Conservation (phyloP, 2,329 filamentous ascomycete genomes). For the Phoma herbarum region DNA sequence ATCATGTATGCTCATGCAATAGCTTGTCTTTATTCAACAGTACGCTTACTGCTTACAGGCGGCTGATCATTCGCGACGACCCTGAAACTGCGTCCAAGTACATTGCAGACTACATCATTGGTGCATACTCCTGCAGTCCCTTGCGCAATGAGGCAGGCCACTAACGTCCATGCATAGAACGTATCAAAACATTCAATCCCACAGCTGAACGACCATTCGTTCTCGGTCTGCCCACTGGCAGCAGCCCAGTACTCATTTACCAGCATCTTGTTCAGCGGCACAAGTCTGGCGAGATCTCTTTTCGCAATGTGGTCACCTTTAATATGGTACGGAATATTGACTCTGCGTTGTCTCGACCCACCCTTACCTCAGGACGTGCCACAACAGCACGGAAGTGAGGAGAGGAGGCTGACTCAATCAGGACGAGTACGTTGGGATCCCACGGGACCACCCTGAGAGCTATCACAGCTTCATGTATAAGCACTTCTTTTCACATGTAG, state of each 20-base stretch:
- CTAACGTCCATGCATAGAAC: slow-evolving; percentile 60
- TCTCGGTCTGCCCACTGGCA: slow-evolving; percentile 83
- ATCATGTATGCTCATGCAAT: slow-evolving; percentile 47
- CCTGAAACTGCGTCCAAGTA: slow-evolving; percentile 74
- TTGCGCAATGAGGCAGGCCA: slow-evolving; percentile 29
- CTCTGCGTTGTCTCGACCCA: slow-evolving; percentile 21
- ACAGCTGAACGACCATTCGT: slow-evolving; percentile 79
- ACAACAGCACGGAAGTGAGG: slow-evolving; percentile 29
- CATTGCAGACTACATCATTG: slow-evolving; percentile 82
- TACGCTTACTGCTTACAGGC: slow-evolving; percentile 63
- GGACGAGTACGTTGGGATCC: slow-evolving; percentile 88
- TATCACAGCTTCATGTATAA: slow-evolving; percentile 96
- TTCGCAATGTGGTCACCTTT: slow-evolving; percentile 89
- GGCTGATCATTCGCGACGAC: slow-evolving; percentile 83
- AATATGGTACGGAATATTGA: slow-evolving; percentile 73
- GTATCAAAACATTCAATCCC: slow-evolving; percentile 80
- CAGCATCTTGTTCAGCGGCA: slow-evolving; percentile 75
- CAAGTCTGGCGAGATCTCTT: slow-evolving; percentile 79
- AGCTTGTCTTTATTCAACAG: slow-evolving; percentile 24
- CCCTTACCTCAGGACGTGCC: slow-evolving; percentile 26
- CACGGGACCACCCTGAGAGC: slow-evolving; percentile 82
- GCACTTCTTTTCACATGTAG: slow-evolving; percentile 86
- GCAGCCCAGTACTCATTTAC: slow-evolving; percentile 81
- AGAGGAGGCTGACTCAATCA: slow-evolving; percentile 48
- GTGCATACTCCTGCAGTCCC: slow-evolving; percentile 52